phyloP scores from a whole-genome alignment of 2,329 filamentous ascomycete species.

The Clonostachys byssicola region DNA sequence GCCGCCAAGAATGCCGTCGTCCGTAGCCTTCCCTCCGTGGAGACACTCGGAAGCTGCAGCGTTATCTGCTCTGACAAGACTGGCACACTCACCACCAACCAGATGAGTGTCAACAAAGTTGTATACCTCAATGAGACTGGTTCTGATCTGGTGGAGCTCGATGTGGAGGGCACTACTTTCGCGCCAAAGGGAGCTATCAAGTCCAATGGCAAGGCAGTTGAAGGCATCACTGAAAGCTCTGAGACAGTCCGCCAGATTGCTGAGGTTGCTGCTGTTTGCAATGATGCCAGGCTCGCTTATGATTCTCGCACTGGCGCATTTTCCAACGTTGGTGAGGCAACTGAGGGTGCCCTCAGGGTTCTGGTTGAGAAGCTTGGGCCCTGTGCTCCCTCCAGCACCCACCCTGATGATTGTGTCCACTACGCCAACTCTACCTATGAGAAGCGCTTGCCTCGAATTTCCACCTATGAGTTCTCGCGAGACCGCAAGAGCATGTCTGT shows the following conservation, averaged over 20 bases:
- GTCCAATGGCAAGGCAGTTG: conserved; percentile 61
- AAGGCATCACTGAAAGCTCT: conserved; percentile 67
- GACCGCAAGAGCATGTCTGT: conserved; percentile 99
- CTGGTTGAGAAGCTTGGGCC: conserved; percentile 94
- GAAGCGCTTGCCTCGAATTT: conserved; percentile 66
- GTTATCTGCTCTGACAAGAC: conserved; percentile 99
- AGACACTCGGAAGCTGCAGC: conserved; percentile 97
- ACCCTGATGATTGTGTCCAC: conserved; percentile 66
- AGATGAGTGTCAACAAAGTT: conserved; percentile 97
- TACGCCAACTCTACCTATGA: conserved; percentile 84
- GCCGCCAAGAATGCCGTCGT: conserved; percentile 97
- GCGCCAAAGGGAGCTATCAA: conserved; percentile 74
- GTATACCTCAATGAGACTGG: conserved; percentile 77
- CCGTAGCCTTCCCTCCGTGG: conserved; percentile 90
- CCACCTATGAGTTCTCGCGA: conserved; percentile 94
- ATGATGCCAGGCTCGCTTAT: conserved; percentile 79
- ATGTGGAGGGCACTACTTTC: conserved; percentile 91
- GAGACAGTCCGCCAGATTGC: conserved; percentile 75
- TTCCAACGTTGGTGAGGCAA: conserved; percentile 87
- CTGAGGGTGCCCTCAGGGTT: conserved; percentile 87
- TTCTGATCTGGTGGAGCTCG: conserved; percentile 74
- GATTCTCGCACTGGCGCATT: conserved; percentile 72
- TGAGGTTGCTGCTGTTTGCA: conserved; percentile 74
- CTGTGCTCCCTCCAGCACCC: conserved; percentile 51
- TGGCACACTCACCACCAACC: conserved; percentile 94